Percentiles rank a stretch among this genome's conserved stretches.
phyloP scores from a whole-genome alignment of 1,139 yeast species.

The Kluyveromyces sp. region DNA sequence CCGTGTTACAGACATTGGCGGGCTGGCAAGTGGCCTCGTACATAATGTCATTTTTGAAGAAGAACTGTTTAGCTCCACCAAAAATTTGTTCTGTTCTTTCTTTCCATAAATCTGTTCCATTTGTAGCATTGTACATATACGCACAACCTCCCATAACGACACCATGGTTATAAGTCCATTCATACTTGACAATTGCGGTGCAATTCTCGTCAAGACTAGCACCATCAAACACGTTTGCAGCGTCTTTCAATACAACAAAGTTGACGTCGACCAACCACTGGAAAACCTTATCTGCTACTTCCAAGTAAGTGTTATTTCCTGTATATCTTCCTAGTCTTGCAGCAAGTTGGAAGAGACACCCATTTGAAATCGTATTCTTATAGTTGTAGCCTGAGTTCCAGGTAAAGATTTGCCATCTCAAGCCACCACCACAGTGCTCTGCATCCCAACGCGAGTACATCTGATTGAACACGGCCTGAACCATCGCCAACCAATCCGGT shows the following conservation, averaged over 20 bases:
- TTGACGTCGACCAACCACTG: conserved; percentile 71
- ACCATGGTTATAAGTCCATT: conserved; percentile 91
- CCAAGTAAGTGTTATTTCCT: conserved; percentile 61
- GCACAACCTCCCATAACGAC: conserved; percentile 76
- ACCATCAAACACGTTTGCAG: conserved; percentile 70
- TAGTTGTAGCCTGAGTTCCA: conserved; percentile 94
- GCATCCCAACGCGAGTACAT: conserved; percentile 87
- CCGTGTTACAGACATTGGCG: conserved; percentile 61
- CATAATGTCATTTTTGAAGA: conserved; percentile 51
- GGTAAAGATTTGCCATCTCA: conserved; percentile 93
- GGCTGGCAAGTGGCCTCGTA: conserved; percentile 80
- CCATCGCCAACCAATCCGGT: conserved; percentile 63
- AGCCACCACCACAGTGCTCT: conserved; percentile 71
- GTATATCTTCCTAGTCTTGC: conserved; percentile 85
- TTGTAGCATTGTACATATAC: conserved; percentile 67
- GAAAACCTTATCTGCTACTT: conserved; percentile 73
- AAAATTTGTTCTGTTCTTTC: conserved; percentile 49
- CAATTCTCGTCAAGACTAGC: conserved; percentile 61
- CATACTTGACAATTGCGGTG: conserved; percentile 46
- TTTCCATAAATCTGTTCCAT: conserved; percentile 58
- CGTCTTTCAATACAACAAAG: conserved; percentile 43
- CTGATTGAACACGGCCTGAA: conserved; percentile 81
- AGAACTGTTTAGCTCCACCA: conserved; percentile 52
- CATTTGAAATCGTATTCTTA: conserved; percentile 85
- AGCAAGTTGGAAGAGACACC: conserved; percentile 81